A percentile compares a stretch with the other conserved stretches of the same genome.
phyloP scores from a whole-genome alignment of 768 basidiomycete species.

The Rhodocollybia butyracea region DNA sequence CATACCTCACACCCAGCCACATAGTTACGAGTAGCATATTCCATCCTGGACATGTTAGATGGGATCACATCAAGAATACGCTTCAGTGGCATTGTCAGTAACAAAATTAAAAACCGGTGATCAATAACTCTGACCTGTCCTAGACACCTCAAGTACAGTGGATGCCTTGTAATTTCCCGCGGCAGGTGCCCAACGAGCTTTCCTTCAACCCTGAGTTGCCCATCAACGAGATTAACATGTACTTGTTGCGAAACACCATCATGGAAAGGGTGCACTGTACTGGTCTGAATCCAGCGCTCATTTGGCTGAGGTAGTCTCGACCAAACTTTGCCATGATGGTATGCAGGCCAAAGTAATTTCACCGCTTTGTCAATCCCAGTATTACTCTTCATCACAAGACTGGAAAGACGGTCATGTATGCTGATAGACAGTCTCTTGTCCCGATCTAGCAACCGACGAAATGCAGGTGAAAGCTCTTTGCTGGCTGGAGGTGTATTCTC shows the following conservation, averaged over 20 bases:
- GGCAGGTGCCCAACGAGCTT: slow-evolving; percentile 37
- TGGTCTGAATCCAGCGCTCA: slow-evolving; percentile 25
- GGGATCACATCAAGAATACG: slow-evolving; percentile 32
- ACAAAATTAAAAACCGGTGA: neutral
- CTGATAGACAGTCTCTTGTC: slow-evolving; percentile 25
- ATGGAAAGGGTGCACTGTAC: slow-evolving; percentile 13
- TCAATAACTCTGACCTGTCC: slow-evolving; percentile 23
- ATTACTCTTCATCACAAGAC: neutral
- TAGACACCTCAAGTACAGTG: slow-evolving; percentile 33
- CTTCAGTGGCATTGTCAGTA: neutral
- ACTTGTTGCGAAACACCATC: slow-evolving; percentile 23
- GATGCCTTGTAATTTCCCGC: slow-evolving; percentile 23
- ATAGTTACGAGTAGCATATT: slow-evolving; percentile 22
- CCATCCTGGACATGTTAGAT: slow-evolving; percentile 22
- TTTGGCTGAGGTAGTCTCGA: slow-evolving; percentile 11
- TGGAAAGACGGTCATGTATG: slow-evolving; percentile 13
- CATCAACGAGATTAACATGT: slow-evolving; percentile 37
- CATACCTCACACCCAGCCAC: slow-evolving; percentile 20
- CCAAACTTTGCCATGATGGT: slow-evolving; percentile 20
- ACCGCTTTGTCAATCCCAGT: slow-evolving; percentile 5
- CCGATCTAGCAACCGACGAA: slow-evolving; percentile 11
- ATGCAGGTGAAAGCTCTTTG: neutral
- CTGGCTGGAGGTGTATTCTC: slow-evolving; percentile 17
- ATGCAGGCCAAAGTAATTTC: slow-evolving; percentile 14
- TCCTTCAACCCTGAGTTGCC: slow-evolving; percentile 39